Percentiles rank a stretch among this genome's conserved stretches.
Conservation (phyloP, 2,329 filamentous ascomycete species). For the Dactylella cylindrospora region DNA sequence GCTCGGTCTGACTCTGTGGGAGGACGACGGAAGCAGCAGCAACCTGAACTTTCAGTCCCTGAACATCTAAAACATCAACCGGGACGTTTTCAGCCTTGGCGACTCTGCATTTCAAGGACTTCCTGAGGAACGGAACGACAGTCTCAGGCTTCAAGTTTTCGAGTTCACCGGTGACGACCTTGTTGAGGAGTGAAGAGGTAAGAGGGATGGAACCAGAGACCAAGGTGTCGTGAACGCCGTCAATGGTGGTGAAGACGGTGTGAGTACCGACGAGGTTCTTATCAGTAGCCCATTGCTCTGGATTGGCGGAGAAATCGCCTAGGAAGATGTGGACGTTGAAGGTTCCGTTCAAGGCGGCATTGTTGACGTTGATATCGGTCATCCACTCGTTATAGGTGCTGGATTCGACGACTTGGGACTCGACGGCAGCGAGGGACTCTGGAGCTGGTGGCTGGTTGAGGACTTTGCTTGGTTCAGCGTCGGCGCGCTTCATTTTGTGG, state of each 20-base stretch:
- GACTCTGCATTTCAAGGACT: slow-evolving; percentile 50
- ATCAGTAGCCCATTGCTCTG: slow-evolving; percentile 51
- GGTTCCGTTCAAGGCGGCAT: slow-evolving; percentile 51
- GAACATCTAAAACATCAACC: slow-evolving; percentile 46
- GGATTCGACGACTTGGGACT: slow-evolving; percentile 32
- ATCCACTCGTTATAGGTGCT: slow-evolving; percentile 51
- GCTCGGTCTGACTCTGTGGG: slow-evolving; percentile 41
- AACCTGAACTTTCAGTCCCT: slow-evolving; percentile 49
- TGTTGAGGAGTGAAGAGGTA: slow-evolving; percentile 51
- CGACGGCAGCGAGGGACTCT: slow-evolving; percentile 14
- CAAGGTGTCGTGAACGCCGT: slow-evolving; percentile 48
- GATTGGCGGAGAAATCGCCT: slow-evolving; percentile 49
- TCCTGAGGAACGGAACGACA: slow-evolving; percentile 50
- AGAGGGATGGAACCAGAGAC: slow-evolving; percentile 54
- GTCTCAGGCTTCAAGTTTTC: slow-evolving; percentile 49
- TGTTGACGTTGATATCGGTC: slow-evolving; percentile 51
- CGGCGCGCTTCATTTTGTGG: slow-evolving; percentile 10
- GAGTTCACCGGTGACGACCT: slow-evolving; percentile 50
- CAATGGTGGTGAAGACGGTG: slow-evolving; percentile 51
- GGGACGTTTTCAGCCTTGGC: slow-evolving; percentile 37
- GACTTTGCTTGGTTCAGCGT: slow-evolving; percentile 6
- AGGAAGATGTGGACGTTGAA: slow-evolving; percentile 53
- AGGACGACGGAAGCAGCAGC: slow-evolving; percentile 48
- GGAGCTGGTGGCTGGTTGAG: slow-evolving; percentile 26
- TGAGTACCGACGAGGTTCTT: slow-evolving; percentile 54